Evolutionary conservation across 2,329 filamentous ascomycete species (phyloP).

Genomic region (Ceratocystis cacaofunesta): DNA sequence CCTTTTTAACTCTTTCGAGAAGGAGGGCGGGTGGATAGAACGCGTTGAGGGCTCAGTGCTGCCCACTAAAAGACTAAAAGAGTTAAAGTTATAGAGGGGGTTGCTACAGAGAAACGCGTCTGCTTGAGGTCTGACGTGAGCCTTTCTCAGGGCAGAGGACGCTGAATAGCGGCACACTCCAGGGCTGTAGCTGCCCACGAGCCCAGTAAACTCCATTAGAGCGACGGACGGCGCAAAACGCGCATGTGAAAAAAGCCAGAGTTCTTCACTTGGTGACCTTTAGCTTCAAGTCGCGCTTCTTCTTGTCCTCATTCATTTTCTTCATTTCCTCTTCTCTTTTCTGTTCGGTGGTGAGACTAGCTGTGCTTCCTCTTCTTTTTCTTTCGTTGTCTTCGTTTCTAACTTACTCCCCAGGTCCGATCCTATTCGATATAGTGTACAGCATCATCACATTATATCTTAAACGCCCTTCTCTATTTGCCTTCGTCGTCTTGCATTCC

Average conservation of each 20-base stretch:
- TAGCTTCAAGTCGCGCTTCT: background rate
- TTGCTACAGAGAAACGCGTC: background rate
- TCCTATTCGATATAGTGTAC: background rate
- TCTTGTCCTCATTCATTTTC: background rate
- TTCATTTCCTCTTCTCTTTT: background rate
- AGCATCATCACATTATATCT: background rate
- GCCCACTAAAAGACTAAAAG: background rate
- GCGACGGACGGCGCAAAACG: background rate
- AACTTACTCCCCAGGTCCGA: background rate
- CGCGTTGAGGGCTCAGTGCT: background rate
- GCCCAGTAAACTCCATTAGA: background rate
- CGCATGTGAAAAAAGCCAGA: background rate
- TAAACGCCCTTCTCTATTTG: background rate
- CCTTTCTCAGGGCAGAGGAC: background rate
- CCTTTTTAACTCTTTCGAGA: constrained; percentile 2
- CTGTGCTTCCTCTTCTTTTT: background rate
- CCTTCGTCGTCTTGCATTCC: background rate
- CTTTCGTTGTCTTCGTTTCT: background rate
- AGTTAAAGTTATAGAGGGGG: constrained; percentile 2
- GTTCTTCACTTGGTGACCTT: background rate
- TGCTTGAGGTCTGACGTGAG: background rate
- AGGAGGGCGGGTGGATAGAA: background rate
- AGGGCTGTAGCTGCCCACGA: background rate
- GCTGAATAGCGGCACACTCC: background rate
- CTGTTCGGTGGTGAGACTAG: background rate